A percentile compares a stretch with the other conserved stretches of the same genome.
phyloP scores from a whole-genome alignment of 2,329 filamentous ascomycete species.

The Parasarocladium wereldwijsianum region DNA sequence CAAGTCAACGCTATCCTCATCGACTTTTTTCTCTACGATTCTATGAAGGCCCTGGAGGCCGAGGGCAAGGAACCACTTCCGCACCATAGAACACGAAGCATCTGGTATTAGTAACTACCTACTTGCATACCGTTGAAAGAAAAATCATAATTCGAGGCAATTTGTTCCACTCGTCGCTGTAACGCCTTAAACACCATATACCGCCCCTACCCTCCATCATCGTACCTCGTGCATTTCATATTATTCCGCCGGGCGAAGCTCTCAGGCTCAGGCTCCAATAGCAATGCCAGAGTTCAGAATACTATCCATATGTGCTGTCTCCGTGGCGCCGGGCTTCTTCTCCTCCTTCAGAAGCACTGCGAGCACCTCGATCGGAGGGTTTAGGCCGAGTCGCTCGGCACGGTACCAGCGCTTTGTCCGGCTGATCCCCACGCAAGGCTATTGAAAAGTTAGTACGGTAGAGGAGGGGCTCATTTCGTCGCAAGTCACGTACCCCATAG shows the following conservation, averaged over 20 bases:
- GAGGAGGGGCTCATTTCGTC: constrained; percentile 7
- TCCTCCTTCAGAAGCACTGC: constrained; percentile 64
- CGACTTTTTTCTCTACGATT: constrained; percentile 94
- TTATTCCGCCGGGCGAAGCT: too few species aligned
- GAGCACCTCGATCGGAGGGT: constrained; percentile 79
- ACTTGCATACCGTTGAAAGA: constrained; percentile 5
- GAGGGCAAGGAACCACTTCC: constrained; percentile 42
- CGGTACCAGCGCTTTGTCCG: constrained; percentile 78
- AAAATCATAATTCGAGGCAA: too few species aligned
- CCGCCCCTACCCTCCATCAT: too few species aligned
- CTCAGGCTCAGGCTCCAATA: constrained; percentile 19
- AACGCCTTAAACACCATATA: too few species aligned
- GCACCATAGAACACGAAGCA: constrained; percentile 82
- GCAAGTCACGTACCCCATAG: constrained; percentile 61
- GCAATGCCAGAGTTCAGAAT: constrained; percentile 34
- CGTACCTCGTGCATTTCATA: too few species aligned
- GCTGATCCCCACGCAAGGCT: constrained; percentile 81
- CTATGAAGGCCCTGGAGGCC: constrained; percentile 72
- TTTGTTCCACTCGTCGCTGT: too few species aligned
- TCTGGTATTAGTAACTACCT: constrained; percentile 83
- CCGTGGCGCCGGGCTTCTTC: constrained; percentile 33
- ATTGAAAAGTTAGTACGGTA: not conserved
- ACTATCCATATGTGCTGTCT: constrained; percentile 64
- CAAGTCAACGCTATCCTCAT: constrained; percentile 79
- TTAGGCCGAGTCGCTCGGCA: constrained; percentile 67